These are phyloP conservation scores for Mycena olivaceomarginata DNA, from an alignment of 768 basidiomycete genomes.

Conservation along the genomic window DNA sequence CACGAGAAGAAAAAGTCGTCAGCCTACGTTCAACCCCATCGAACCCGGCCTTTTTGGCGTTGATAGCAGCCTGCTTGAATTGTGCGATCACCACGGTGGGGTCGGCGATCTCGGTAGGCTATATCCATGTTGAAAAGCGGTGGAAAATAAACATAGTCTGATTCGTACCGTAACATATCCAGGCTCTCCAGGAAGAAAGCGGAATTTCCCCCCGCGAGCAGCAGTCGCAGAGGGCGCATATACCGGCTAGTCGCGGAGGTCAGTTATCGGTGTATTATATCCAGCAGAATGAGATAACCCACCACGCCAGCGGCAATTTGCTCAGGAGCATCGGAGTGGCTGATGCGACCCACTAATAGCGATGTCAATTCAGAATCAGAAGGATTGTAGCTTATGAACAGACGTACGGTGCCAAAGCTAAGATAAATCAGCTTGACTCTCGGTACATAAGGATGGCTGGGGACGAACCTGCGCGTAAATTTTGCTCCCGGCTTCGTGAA, in stretches of 20 bases:
- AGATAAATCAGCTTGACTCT: neutral
- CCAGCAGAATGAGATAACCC: neutral
- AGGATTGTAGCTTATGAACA: neutral
- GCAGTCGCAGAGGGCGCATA: neutral
- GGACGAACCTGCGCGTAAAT: slow-evolving; percentile 2
- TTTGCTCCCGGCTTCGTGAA: neutral
- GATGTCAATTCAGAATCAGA: neutral
- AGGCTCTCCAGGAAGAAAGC: neutral
- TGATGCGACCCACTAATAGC: neutral
- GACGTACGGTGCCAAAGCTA: slow-evolving; percentile 4
- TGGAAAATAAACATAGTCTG: neutral
- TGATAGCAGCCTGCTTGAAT: slow-evolving; percentile 6
- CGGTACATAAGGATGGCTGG: neutral
- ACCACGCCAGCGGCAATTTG: neutral
- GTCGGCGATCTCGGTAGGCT: neutral
- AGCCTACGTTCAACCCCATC: neutral
- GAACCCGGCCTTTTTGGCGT: neutral
- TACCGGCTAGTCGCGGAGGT: neutral
- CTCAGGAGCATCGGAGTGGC: neutral
- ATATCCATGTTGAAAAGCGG: neutral
- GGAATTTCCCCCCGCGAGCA: neutral
- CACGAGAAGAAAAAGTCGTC: neutral
- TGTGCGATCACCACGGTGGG: neutral
- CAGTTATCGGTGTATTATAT: neutral
- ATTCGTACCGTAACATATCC: slow-evolving; percentile 2